Evolutionary conservation across 768 basidiomycete species (phyloP).

Genomic region (Mycena rosella): DNA sequence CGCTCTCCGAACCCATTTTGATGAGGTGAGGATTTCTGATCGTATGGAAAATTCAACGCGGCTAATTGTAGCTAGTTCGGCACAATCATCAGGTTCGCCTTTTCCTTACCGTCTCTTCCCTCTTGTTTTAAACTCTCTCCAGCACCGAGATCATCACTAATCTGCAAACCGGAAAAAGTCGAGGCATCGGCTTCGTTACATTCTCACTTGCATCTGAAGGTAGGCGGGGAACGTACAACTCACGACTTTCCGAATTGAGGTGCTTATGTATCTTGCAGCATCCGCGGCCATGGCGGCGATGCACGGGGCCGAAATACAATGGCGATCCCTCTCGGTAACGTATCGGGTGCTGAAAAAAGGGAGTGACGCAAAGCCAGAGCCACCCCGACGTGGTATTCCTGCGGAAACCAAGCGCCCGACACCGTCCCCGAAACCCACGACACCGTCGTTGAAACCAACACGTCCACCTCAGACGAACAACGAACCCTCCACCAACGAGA

Average conservation of each 20-base stretch:
- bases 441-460: too few relatives aligned
- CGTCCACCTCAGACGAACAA: neutral
- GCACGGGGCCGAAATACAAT: conserved; percentile 18
- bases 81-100: conserved; percentile 5
- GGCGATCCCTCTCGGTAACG: conserved; percentile 10
- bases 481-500: neutral
- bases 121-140: neutral
- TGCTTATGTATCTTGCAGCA: conserved; percentile 9
- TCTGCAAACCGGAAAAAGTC: conserved; percentile 20
- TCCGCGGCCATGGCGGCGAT: conserved; percentile 20
- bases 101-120: neutral
- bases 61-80: conserved; percentile 20
- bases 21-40: conserved; percentile 9
- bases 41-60: neutral
- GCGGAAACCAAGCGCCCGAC: neutral
- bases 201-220: conserved; percentile 30
- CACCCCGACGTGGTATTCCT: neutral
- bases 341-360: conserved; percentile 9
- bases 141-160: conserved; percentile 25
- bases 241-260: neutral
- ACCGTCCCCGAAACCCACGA: neutral
- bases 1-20: conserved; percentile 24
- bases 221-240: neutral
- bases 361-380: neutral
- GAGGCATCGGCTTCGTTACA: conserved; percentile 19